Base-by-base conservation (phyloP, 306 rosid genomes). In the Psophocarpus tetragonolobus region DNA sequence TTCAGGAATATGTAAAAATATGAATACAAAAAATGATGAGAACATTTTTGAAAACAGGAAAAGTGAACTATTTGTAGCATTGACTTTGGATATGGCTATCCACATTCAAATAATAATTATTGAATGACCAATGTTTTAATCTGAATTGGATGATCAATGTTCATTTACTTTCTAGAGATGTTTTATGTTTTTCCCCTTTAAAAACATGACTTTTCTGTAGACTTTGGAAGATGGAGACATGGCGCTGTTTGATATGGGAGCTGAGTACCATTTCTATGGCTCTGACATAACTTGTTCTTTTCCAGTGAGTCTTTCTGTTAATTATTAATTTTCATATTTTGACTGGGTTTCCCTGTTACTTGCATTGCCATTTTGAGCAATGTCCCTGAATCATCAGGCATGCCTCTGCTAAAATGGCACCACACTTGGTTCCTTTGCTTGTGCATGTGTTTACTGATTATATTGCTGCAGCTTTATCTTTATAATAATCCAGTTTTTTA, bases 171-270 rank as follows among this genome's bases (percentile, higher is more conserved):
- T 63, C 50, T 42, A 14, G 20, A 27, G 66, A 38, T 42, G 17
- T 14, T 24, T 39, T 6, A 66, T 6, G 9, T 8, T 60, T 5
- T 27, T 11, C 32, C 29, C 6, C n/a, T 48, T 26, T 73, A 2
- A 61, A 65, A 63, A 47, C 51, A 14, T 58, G 56, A 65, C 26
- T 73, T 32, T 78, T 78, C 74, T 86, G 82, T 78, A 94, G 98
- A 89, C 85, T 71, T 79, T 94, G 82, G 84, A 90, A 87, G 94
- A 91, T 83, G 97, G 97, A 85, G 97, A 84, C 74, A 90, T 94
- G 93, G 93, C 96, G 20, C 86, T 94, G 85, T 87, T 91, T 88
- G 98, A 94, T 85, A 94, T 94, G 98, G 98, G 97, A 86, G 96
- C 97, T 69, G 98, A 94, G 84, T 92, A 91, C 79, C 81, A 90